Base-by-base conservation (phyloP, 2,329 filamentous ascomycete species). In the Cytospora paraplurivora region DNA sequence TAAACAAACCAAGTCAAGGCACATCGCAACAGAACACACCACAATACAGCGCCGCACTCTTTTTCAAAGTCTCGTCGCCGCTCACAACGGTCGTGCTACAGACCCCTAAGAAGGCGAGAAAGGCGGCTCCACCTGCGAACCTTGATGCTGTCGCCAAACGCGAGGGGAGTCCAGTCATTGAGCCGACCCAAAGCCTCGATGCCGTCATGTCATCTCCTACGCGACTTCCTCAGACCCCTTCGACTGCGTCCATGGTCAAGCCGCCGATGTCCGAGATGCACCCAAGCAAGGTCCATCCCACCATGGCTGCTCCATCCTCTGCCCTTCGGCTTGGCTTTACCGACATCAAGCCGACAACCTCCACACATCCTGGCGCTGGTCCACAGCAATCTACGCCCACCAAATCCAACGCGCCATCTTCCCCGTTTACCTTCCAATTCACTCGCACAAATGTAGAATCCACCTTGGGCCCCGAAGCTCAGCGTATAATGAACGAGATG, bases 241-340 rank as follows among this genome's bases (percentile, higher is more conserved):
- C 81, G 49, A 85, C 85, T 47, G 84, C 82, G 15, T 86, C 87
- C 4, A 83, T 87, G 7, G 79, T 89, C 69, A 89, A 90, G 77
- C 90, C 92, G 32, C 80, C 89, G 55, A 83, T 83, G 67, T 86
- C 88, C 65, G 93, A 97, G 74, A 97, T 97, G 93, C 93, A 97
- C 73, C 94, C 94, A 10, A 91, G 90, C 78, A 91, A 90, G 73
- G 85, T 87, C 62, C 92, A 95, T 63, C 83, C 85, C 68, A 93
- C 90, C 27, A 89, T 87, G 66, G 91, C 90, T 60, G 81, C 91
- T 52, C 85, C 89, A 1, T 93, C 95, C 33, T 92, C 93, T 12
- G 92, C 90, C 7, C 81, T 95, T 51, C 86, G 90, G 71, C 82
- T 96, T 27, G 93, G 93, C 17, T 97, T 97, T 76, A 85, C 86